Evolutionary conservation across 495 filamentous ascomycete genomes (phyloP).

Genomic region (Penicillium pancosmium): DNA sequence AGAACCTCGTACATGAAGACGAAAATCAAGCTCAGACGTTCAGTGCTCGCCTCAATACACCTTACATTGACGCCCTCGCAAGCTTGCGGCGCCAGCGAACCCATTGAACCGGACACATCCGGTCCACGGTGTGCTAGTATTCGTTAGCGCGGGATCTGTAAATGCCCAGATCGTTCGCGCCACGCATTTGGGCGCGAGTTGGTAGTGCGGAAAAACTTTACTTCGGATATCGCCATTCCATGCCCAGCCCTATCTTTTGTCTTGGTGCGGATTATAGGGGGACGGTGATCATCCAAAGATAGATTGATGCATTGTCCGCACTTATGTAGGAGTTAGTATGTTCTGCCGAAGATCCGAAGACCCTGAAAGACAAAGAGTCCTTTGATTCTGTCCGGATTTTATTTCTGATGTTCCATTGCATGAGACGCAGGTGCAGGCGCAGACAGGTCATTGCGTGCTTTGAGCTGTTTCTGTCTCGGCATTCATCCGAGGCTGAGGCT

Average conservation of each 20-base stretch:
- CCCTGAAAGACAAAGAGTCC: not conserved
- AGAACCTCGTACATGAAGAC: no score
- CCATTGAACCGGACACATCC: not conserved
- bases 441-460: no score
- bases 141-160: not conserved
- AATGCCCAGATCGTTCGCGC: not conserved
- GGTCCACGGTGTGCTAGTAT: not conserved
- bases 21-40: not conserved
- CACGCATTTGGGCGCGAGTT: not conserved
- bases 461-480: slow-evolving; percentile 2
- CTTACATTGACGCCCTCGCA: not conserved
- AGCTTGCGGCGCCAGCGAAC: not conserved
- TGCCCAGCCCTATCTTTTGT: no score
- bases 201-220: not conserved
- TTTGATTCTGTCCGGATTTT: not conserved
- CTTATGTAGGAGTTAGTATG: not conserved
- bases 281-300: no score
- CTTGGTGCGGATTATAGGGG: not conserved
- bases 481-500: slow-evolving; percentile 6
- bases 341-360: not conserved
- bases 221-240: not conserved
- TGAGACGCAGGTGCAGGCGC: not conserved
- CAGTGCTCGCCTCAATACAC: not conserved
- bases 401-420: slow-evolving; percentile 4
- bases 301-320: no score